Percentiles rank a stretch among this genome's conserved stretches.
Conservation (phyloP, 257 asterid genomes). For the Primulina eburnea region DNA sequence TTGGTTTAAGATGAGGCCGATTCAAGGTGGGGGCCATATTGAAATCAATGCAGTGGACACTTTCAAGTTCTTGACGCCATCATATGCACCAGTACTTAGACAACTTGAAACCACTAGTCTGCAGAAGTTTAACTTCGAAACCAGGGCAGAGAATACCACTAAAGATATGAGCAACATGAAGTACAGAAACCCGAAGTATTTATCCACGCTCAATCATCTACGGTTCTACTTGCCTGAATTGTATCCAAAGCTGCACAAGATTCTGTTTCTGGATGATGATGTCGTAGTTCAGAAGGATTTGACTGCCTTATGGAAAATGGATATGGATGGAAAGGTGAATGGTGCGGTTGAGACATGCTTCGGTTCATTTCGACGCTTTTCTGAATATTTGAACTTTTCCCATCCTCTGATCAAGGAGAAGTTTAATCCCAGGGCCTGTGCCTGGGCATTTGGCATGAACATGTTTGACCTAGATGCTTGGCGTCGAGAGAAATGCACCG, state of each 20-base stretch:
- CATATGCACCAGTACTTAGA: conserved; percentile 77
- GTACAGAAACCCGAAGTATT: conserved; percentile 70
- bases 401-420: conserved; percentile 73
- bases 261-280: conserved; percentile 85
- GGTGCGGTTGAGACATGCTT: conserved; percentile 92
- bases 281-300: conserved; percentile 95
- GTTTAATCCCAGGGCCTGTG: conserved; percentile 82
- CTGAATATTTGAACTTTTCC: conserved; percentile 84
- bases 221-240: conserved; percentile 91
- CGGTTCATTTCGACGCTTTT: conserved; percentile 77
- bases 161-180: conserved; percentile 71
- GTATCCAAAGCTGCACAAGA: conserved; percentile 74
- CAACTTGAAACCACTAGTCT: conserved; percentile 52
- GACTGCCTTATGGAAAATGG: conserved; percentile 79
- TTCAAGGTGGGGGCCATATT: conserved; percentile 75
- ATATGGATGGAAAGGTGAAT: conserved; percentile 87
- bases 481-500: conserved; percentile 75
- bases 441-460: conserved; percentile 99
- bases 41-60: conserved; percentile 76
- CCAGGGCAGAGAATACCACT: conserved; percentile 73
- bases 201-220: conserved; percentile 80
- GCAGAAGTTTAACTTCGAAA: conserved; percentile 73
- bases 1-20: conserved; percentile 95
- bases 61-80: conserved; percentile 63
- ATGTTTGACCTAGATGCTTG: conserved; percentile 91